Conservation (phyloP, 768 basidiomycete genomes). For the Dioszegia aurantiaca region DNA sequence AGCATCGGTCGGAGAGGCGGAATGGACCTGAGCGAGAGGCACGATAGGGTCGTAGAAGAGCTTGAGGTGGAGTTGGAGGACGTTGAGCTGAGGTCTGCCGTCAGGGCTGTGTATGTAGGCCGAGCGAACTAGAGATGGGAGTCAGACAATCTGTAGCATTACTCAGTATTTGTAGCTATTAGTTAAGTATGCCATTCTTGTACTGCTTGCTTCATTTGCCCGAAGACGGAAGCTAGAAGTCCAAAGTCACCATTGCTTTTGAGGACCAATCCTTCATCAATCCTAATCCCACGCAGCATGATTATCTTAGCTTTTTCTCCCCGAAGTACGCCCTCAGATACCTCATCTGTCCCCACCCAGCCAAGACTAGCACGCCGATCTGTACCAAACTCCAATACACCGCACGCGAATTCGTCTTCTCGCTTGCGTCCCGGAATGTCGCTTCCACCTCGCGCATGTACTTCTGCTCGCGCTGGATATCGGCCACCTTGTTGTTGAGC, state of each 20-base stretch:
- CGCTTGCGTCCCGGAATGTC: conserved; percentile 82
- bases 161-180: background rate
- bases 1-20: conserved; percentile 8
- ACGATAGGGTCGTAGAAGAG: conserved; percentile 4
- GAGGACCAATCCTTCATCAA: background rate
- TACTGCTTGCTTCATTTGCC: no score
- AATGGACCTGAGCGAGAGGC: conserved; percentile 3
- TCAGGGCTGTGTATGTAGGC: conserved; percentile 3
- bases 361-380: conserved; percentile 75
- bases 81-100: conserved; percentile 1
- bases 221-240: no score
- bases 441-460: conserved; percentile 95
- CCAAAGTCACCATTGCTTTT: no score
- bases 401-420: conserved; percentile 82
- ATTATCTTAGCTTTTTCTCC: conserved; percentile 42
- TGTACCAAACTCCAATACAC: conserved; percentile 93
- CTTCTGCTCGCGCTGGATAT: conserved; percentile 90
- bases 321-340: conserved; percentile 67
- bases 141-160: background rate
- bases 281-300: background rate
- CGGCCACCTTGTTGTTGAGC: conserved; percentile 87
- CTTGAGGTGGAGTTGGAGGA: conserved; percentile 11
- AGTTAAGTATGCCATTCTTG: background rate
- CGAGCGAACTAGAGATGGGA: background rate
- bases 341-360: conserved; percentile 88